Evolutionary conservation across 2,329 filamentous ascomycete genomes (phyloP).

Genomic region (Nannizziopsis arthrosporioides): DNA sequence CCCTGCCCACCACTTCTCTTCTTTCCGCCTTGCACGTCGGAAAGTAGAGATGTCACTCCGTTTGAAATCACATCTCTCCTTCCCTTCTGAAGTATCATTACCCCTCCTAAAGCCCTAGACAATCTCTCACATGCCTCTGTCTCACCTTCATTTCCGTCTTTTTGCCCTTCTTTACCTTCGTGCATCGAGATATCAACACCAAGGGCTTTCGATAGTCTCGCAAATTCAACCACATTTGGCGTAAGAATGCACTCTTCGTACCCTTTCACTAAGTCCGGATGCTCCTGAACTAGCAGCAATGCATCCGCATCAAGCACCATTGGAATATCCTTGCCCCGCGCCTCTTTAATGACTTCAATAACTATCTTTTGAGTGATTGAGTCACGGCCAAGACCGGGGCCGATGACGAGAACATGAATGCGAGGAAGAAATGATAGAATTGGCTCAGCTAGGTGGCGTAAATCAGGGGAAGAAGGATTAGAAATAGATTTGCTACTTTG

Average conservation of each 20-base stretch:
- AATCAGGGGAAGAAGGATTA: constrained; percentile 29
- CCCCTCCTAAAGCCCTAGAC: constrained; percentile 66
- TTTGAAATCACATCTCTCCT: constrained; percentile 70
- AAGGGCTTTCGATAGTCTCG: constrained; percentile 62
- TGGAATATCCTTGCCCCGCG: constrained; percentile 57
- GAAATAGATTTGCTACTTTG: constrained; percentile 50
- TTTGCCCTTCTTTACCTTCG: constrained; percentile 33
- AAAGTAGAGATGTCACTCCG: constrained; percentile 60
- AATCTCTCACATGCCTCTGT: constrained; percentile 55
- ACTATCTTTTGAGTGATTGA: constrained; percentile 80
- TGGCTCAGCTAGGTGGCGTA: constrained; percentile 51
- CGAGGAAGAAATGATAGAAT: constrained; percentile 74
- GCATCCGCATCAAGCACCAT: constrained; percentile 90
- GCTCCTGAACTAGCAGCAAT: constrained; percentile 61
- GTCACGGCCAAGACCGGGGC: constrained; percentile 83
- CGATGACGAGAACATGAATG: constrained; percentile 84
- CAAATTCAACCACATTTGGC: constrained; percentile 91
- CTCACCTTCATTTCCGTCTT: constrained; percentile 20
- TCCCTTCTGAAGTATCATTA: constrained; percentile 88
- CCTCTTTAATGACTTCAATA: constrained; percentile 64
- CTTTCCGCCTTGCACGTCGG: constrained; percentile 65
- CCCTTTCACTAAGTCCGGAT: constrained; percentile 65
- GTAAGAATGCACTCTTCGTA: constrained; percentile 80
- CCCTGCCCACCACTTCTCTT: constrained; percentile 93
- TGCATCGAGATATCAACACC: constrained; percentile 47